Percentiles rank a stretch among this genome's conserved stretches.
Conservation (phyloP, 164 flowering plant genomes). For the Nymphaea colorata region DNA sequence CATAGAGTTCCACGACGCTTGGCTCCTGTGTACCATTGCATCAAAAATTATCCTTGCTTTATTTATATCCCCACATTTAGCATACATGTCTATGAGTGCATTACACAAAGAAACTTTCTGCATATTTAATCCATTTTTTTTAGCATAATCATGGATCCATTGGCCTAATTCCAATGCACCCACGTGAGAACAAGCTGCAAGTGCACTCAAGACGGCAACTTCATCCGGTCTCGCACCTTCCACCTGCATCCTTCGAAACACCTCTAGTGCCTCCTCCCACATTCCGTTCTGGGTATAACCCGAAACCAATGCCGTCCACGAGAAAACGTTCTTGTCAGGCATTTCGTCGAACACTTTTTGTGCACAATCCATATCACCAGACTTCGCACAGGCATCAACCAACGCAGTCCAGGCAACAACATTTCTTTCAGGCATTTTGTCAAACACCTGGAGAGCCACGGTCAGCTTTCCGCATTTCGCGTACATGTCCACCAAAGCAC, state of each 20-base stretch:
- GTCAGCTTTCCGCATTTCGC: constrained; percentile 9
- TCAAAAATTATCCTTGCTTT: constrained; percentile 13
- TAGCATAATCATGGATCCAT: constrained; percentile 24
- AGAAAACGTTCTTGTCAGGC: constrained; percentile 18
- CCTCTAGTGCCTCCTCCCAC: constrained; percentile 17
- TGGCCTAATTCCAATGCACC: constrained; percentile 28
- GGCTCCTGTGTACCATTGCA: constrained; percentile 18
- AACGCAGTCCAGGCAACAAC: constrained; percentile 21
- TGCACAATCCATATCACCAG: constrained; percentile 19
- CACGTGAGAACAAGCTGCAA: constrained; percentile 25
- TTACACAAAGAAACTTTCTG: constrained; percentile 29
- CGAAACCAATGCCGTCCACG: constrained; percentile 37
- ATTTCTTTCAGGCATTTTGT: constrained; percentile 9
- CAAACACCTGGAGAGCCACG: constrained; percentile 14
- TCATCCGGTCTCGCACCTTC: constrained; percentile 16
- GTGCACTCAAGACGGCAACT: constrained; percentile 20
- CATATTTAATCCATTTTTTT: constrained; percentile 3
- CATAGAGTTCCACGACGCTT: constrained; percentile 29
- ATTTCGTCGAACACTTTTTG: constrained; percentile 18
- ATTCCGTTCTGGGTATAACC: constrained; percentile 21
- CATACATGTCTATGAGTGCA: constrained; percentile 67
- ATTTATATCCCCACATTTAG: constrained; percentile 37
- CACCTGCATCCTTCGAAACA: constrained; percentile 23
- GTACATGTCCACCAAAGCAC: constrained; percentile 28
- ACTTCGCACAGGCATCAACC: constrained; percentile 20